phyloP scores from a whole-genome alignment of 306 rosid genomes.

The barrel medic (Medicago truncatula) region DNA sequence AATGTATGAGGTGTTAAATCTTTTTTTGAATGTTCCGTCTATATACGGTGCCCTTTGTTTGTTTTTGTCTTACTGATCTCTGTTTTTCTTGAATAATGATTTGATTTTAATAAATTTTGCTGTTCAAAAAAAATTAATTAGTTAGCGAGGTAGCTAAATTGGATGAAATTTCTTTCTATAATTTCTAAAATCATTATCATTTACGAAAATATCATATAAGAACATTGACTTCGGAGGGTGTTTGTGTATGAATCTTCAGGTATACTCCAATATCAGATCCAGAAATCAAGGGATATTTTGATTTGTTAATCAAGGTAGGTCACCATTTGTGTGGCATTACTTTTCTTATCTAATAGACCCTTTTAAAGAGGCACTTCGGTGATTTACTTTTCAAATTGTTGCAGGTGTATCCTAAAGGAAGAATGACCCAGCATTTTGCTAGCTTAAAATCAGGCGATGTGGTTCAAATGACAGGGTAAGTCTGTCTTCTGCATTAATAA shows the following conservation, averaged over 20 bases:
- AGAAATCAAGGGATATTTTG: constrained; percentile 89
- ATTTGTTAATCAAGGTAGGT: constrained; percentile 87
- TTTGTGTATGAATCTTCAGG: constrained; percentile 55
- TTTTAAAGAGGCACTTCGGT: constrained; percentile 14
- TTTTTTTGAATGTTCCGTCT: too few relatives aligned
- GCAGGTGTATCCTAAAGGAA: constrained; percentile 94
- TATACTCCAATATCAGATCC: constrained; percentile 99
- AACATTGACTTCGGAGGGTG: constrained; percentile 33
- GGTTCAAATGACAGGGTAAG: constrained; percentile 96
- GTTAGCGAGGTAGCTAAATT: background rate
- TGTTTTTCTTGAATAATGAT: too few relatives aligned
- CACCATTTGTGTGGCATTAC: constrained; percentile 25
- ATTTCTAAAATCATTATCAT: background rate
- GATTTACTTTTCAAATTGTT: constrained; percentile 40
- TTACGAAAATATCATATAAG: too few relatives aligned
- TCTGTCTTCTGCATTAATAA: constrained; percentile 26
- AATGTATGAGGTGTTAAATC: too few relatives aligned
- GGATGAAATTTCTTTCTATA: constrained; percentile 12
- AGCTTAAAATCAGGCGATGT: constrained; percentile 95
- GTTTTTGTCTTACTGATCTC: too few relatives aligned
- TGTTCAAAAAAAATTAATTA: too few relatives aligned
- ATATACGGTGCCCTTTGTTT: too few relatives aligned
- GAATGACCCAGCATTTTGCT: constrained; percentile 98
- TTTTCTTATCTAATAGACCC: constrained; percentile 17
- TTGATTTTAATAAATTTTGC: too few relatives aligned